phyloP scores from a whole-genome alignment of 192 early-diverging fungal genomes.

The Pilaira anomala region DNA sequence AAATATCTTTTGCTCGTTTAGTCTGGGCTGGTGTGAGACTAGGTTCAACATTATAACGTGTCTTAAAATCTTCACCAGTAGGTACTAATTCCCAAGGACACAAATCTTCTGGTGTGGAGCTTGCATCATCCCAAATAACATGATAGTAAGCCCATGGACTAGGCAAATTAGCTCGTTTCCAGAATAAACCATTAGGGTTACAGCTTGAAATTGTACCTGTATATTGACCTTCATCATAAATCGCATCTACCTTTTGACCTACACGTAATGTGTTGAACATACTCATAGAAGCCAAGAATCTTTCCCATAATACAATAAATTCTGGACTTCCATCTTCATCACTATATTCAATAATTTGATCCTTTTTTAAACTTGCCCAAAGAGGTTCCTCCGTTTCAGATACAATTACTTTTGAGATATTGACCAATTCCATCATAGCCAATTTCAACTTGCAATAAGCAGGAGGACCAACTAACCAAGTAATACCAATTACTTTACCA shows the following conservation, averaged over 20 bases:
- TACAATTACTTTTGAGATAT: constrained; percentile 44
- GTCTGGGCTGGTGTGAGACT: constrained; percentile 7
- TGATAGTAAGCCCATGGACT: constrained; percentile 53
- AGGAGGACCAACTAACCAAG: constrained; percentile 68
- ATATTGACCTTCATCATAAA: constrained; percentile 64
- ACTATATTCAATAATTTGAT: constrained; percentile 60
- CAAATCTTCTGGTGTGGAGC: constrained; percentile 35
- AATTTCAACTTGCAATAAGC: constrained; percentile 60
- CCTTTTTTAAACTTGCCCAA: constrained; percentile 30
- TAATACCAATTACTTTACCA: constrained; percentile 52
- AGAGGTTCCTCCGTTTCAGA: constrained; percentile 23
- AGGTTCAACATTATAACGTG: constrained; percentile 16
- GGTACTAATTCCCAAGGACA: constrained; percentile 48
- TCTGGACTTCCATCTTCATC: constrained; percentile 69
- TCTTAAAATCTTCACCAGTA: constrained; percentile 9
- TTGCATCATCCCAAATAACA: constrained; percentile 41
- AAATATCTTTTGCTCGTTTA: constrained; percentile 40
- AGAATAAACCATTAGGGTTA: constrained; percentile 37
- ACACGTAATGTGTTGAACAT: constrained; percentile 37
- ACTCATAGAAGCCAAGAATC: constrained; percentile 57
- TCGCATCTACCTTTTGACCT: constrained; percentile 57
- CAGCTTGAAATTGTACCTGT: constrained; percentile 43
- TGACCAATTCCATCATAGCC: constrained; percentile 41
- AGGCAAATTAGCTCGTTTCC: constrained; percentile 39
- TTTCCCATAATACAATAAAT: constrained; percentile 62